Conservation (phyloP, 208 protist species). For the Leishmania braziliensis region DNA sequence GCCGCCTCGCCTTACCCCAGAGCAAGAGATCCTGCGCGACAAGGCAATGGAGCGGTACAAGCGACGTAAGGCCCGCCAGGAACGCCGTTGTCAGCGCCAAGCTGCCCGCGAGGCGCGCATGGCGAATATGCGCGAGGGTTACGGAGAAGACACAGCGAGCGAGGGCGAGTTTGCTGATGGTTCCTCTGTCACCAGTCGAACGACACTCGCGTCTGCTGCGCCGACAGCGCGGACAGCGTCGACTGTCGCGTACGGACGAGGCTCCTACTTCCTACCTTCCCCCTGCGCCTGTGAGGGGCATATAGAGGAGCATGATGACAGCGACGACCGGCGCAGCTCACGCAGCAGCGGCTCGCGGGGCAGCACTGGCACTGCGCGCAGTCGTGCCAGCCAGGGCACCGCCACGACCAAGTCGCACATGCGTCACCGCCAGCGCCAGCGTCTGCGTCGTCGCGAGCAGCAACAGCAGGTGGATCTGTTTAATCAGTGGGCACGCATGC, state of each 20-base stretch:
- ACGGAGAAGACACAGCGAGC: background rate
- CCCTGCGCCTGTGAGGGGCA: constrained; percentile 3
- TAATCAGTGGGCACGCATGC: constrained; percentile 30
- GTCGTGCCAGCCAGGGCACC: constrained; percentile 13
- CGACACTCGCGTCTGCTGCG: constrained; percentile 14
- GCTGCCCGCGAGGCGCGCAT: constrained; percentile 13
- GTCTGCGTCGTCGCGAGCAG: constrained; percentile 27
- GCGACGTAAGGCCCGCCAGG: constrained; percentile 24
- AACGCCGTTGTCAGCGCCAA: constrained; percentile 18
- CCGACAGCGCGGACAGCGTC: constrained; percentile 27
- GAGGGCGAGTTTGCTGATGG: constrained; percentile 8
- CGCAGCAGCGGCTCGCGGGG: constrained; percentile 13
- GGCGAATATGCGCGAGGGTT: constrained; percentile 10
- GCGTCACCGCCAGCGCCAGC: constrained; percentile 35
- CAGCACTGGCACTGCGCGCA: constrained; percentile 14
- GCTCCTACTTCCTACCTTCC: constrained; percentile 27
- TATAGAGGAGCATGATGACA: constrained; percentile 21
- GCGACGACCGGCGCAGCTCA: constrained; percentile 6
- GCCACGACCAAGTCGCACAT: constrained; percentile 26
- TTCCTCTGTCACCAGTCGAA: constrained; percentile 32
- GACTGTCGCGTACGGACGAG: constrained; percentile 40
- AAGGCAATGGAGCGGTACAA: constrained; percentile 38
- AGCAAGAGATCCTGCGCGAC: constrained; percentile 32
- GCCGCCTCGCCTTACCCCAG: constrained; percentile 28
- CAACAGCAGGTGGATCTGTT: constrained; percentile 31